A percentile compares a stretch with the other conserved stretches of the same genome.
phyloP scores from a whole-genome alignment of 352 stramenopile species.

The Phytophthora pistaciae region DNA sequence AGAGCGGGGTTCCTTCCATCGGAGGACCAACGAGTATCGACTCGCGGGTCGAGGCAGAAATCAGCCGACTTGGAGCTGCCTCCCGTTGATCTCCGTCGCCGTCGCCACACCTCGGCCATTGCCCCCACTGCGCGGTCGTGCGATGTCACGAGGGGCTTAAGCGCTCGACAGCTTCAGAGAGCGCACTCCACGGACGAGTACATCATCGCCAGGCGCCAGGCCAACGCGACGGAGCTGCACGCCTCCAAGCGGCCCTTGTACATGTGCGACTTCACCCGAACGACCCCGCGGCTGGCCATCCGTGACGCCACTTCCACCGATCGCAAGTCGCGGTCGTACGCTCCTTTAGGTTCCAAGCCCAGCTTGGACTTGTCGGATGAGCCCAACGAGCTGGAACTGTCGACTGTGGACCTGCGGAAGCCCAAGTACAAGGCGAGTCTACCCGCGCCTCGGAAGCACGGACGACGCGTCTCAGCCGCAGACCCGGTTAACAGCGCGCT shows the following conservation, averaged over 20 bases:
- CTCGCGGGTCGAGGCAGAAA: slow-evolving; percentile 1
- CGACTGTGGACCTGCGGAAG: slow-evolving; percentile 22
- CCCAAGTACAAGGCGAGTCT: slow-evolving; percentile 29
- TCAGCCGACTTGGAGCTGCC: slow-evolving; percentile 13
- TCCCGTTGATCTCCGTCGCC: slow-evolving; percentile 19
- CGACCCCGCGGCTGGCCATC: slow-evolving; percentile 6
- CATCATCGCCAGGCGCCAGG: slow-evolving; percentile 1
- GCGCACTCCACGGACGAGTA: slow-evolving; percentile 20
- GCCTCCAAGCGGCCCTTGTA: slow-evolving; percentile 7
- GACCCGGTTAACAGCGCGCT: slow-evolving; percentile 17
- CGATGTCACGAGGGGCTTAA: slow-evolving; percentile 8
- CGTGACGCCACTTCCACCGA: slow-evolving; percentile 11
- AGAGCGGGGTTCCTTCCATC: slow-evolving; percentile 1
- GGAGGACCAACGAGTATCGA: not conserved
- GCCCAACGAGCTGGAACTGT: slow-evolving; percentile 15
- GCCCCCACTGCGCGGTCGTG: slow-evolving; percentile 13
- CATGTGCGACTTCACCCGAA: slow-evolving; percentile 25
- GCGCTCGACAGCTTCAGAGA: slow-evolving; percentile 22
- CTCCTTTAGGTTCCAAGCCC: slow-evolving; percentile 8
- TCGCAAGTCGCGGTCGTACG: slow-evolving; percentile 16
- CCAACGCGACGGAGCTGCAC: slow-evolving; percentile 20
- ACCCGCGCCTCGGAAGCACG: slow-evolving; percentile 13
- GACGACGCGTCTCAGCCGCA: slow-evolving; percentile 14
- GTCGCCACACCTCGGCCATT: slow-evolving; percentile 21
- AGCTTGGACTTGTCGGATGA: slow-evolving; percentile 19